Evolutionary conservation across 2,329 filamentous ascomycete genomes (phyloP), one percentile per base, ranked within the genome.

Genomic region (Penicillium sp.): DNA sequence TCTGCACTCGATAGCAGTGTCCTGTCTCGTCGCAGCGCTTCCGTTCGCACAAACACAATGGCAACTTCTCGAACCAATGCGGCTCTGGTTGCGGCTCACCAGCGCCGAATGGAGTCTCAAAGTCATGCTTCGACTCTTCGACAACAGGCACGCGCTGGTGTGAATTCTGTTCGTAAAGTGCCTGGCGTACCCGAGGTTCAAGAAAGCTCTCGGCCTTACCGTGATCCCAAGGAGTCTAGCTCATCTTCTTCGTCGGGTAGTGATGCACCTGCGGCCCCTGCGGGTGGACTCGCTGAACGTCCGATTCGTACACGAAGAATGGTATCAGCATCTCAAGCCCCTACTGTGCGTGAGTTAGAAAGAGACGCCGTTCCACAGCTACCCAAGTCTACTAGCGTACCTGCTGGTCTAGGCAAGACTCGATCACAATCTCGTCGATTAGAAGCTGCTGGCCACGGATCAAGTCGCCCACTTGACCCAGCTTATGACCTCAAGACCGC

Each of bases 41-140:
- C 61, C 4, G 30, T 43, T 16, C 57, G 54, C 30, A 52, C 50
- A 17, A 58, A 59, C 27, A 42, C 53, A 2, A 49, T 57, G 3
- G 55, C 56, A 15, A 41, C 57, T 3, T 57, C 60, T 4, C 52
- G 63, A 23, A 66, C 65, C 3, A 64, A 67, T 42, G 55, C 57
- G 6, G 65, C 65, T 2, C 53, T 68, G 14, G 59, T 51, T n/a
- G 63, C 62, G 27, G 65, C 64, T 12, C 64, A 68, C 20, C 55
- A 65, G 30, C 59, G 64, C 11, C 58, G 60, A n/a, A 54, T 60
- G 39, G 65, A 65, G 26, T 43, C 60, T 0, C 65, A 66, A 36
- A 72, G 66, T 32, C 70, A 71, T 46, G 69, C 69, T 2, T 69
- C 69, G 5, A 64, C 64, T 3, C 61, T 72, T 42, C 62, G 69